phyloP scores from a whole-genome alignment of 208 protist species.

The Trypanosoma cruzi region DNA sequence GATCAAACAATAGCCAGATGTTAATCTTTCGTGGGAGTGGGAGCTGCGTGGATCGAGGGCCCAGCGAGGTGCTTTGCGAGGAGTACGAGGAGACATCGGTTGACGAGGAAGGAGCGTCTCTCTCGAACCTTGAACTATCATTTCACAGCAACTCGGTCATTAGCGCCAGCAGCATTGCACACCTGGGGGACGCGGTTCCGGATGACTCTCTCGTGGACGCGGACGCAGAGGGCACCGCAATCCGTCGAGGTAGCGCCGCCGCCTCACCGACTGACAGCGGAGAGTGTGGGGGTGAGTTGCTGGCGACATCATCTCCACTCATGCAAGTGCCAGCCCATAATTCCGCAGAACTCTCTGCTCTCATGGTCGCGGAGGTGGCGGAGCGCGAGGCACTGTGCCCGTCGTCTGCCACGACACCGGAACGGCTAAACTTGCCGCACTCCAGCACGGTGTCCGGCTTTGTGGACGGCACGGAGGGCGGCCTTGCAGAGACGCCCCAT shows the following conservation, averaged over 20 bases:
- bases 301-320: background rate
- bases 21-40: constrained; percentile 3
- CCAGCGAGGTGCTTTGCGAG: background rate
- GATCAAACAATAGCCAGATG: background rate
- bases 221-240: background rate
- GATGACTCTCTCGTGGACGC: background rate
- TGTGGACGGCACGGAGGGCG: background rate
- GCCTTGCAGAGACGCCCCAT: background rate
- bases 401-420: background rate
- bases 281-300: background rate
- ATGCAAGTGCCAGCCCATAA: background rate
- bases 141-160: constrained; percentile 54
- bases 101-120: background rate
- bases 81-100: background rate
- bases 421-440: background rate
- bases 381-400: background rate
- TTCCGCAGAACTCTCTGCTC: background rate
- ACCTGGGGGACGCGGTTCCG: constrained; percentile 19
- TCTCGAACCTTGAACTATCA: constrained; percentile 16
- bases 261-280: background rate
- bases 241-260: background rate
- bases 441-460: background rate
- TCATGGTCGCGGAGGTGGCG: background rate
- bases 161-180: constrained; percentile 52
- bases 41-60: background rate